Conservation (phyloP, 2,329 filamentous ascomycete species). For the Hypoxylon sp. region DNA sequence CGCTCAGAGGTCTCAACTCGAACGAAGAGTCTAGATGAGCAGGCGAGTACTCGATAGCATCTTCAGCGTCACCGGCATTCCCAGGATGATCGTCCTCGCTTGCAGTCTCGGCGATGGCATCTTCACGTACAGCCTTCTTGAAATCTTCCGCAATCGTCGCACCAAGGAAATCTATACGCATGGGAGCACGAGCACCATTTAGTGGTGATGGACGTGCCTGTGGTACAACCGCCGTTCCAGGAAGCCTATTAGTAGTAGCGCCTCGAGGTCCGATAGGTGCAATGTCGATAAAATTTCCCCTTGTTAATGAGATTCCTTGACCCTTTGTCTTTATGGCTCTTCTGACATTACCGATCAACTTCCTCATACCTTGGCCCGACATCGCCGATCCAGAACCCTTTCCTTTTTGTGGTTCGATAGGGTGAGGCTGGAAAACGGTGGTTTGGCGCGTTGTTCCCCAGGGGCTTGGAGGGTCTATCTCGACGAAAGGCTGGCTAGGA, state of each 20-base stretch:
- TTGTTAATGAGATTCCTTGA: slow-evolving; percentile 54
- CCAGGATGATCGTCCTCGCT: slow-evolving; percentile 27
- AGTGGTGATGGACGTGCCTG: slow-evolving; percentile 56
- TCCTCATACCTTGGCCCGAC: slow-evolving; percentile 81
- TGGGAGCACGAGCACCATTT: slow-evolving; percentile 58
- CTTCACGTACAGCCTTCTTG: slow-evolving; percentile 75
- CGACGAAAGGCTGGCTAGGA: slow-evolving; percentile 82
- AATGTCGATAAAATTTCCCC: slow-evolving; percentile 59
- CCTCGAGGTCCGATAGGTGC: slow-evolving; percentile 60
- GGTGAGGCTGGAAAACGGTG: slow-evolving; percentile 58
- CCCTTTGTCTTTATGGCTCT: slow-evolving; percentile 75
- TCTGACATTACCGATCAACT: slow-evolving; percentile 84
- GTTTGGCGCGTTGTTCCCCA: slow-evolving; percentile 60
- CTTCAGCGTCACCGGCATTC: slow-evolving; percentile 40
- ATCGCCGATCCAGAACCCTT: slow-evolving; percentile 64
- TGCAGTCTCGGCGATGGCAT: slow-evolving; percentile 56
- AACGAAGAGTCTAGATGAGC: slow-evolving; percentile 55
- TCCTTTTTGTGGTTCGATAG: slow-evolving; percentile 48
- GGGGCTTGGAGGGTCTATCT: slow-evolving; percentile 65
- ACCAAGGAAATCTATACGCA: slow-evolving; percentile 84
- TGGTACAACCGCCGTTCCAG: slow-evolving; percentile 68
- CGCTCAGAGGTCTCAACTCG: slow-evolving; percentile 57
- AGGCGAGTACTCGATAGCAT: slow-evolving; percentile 53
- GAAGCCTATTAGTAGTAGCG: slow-evolving; percentile 65
- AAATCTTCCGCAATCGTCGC: slow-evolving; percentile 82